These are phyloP conservation scores for Candida sp. DNA, from an alignment of 1,139 yeast species.

Conservation along the genomic window DNA sequence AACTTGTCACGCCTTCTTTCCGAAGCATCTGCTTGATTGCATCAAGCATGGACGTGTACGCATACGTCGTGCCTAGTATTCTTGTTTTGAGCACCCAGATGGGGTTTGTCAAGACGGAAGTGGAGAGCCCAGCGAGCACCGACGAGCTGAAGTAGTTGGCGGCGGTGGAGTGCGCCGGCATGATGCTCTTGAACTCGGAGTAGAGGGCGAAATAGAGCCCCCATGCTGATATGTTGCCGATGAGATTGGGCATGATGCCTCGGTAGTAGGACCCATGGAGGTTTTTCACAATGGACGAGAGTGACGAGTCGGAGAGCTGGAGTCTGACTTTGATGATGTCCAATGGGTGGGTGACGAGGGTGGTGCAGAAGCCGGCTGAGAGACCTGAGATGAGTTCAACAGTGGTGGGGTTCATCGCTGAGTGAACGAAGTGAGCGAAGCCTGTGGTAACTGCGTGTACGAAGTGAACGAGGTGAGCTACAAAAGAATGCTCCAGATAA, in stretches of 20 bases:
- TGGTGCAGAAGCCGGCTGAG: constrained; percentile 82
- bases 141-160: constrained; percentile 41
- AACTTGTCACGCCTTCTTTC: constrained; percentile 71
- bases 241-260: constrained; percentile 78
- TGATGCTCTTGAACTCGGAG: constrained; percentile 52
- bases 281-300: constrained; percentile 16
- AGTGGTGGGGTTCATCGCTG: constrained; percentile 5
- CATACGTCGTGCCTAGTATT: constrained; percentile 67
- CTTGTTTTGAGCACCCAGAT: constrained; percentile 93
- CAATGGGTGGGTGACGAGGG: constrained; percentile 84
- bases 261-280: constrained; percentile 48
- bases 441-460: no score
- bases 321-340: constrained; percentile 84
- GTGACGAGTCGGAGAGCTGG: constrained; percentile 43
- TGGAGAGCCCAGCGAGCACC: constrained; percentile 68
- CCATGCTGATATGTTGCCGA: constrained; percentile 92
- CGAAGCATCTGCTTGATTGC: constrained; percentile 56
- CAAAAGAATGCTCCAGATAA: constrained; percentile 1
- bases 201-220: constrained; percentile 82
- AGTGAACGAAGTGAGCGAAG: neutral
- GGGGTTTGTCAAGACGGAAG: constrained; percentile 85
- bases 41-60: constrained; percentile 60
- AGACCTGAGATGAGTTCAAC: constrained; percentile 76
- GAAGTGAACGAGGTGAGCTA: no score
- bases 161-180: constrained; percentile 22